Conservation (phyloP, 2,329 filamentous ascomycete genomes). For the Coniochaeta sp. region DNA sequence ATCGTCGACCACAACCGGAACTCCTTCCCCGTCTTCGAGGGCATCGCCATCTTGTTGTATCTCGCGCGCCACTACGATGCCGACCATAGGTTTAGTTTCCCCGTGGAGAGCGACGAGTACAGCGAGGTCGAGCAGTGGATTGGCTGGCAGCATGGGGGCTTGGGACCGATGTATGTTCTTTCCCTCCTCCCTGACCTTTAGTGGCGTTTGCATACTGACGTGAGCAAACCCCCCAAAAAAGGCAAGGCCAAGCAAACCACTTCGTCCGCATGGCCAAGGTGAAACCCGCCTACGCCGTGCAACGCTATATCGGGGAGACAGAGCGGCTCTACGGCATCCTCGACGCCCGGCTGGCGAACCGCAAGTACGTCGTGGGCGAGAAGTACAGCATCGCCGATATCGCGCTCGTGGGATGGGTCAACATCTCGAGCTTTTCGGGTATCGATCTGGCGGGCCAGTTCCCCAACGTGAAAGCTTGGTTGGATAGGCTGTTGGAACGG, state of each 20-base stretch:
- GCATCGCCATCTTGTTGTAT: slow-evolving; percentile 66
- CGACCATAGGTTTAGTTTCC: slow-evolving; percentile 25
- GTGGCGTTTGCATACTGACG: no score
- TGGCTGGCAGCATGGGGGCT: slow-evolving; percentile 66
- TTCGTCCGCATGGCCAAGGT: slow-evolving; percentile 63
- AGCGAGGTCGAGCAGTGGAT: slow-evolving; percentile 52
- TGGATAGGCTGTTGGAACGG: slow-evolving; percentile 51
- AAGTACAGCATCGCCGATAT: slow-evolving; percentile 67
- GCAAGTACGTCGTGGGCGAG: slow-evolving; percentile 50
- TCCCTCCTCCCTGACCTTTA: no score
- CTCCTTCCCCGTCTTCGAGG: slow-evolving; percentile 64
- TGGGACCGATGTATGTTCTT: slow-evolving; percentile 57
- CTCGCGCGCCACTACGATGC: slow-evolving; percentile 29
- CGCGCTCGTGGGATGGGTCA: slow-evolving; percentile 63
- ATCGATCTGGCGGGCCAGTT: slow-evolving; percentile 56
- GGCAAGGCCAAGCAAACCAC: slow-evolving; percentile 72
- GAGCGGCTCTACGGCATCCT: slow-evolving; percentile 68
- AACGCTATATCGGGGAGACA: slow-evolving; percentile 70
- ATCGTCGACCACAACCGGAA: slow-evolving; percentile 59
- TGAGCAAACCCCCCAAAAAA: no score
- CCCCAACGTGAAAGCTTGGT: slow-evolving; percentile 60
- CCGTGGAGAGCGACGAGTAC: slow-evolving; percentile 28
- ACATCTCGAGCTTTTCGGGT: slow-evolving; percentile 50
- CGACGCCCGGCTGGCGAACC: slow-evolving; percentile 51
- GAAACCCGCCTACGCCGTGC: slow-evolving; percentile 62